Percentiles rank a stretch among this genome's conserved stretches.
These are phyloP conservation scores for Jatropha multifida DNA, from an alignment of 441 rosid genomes.

Conservation along the genomic window DNA sequence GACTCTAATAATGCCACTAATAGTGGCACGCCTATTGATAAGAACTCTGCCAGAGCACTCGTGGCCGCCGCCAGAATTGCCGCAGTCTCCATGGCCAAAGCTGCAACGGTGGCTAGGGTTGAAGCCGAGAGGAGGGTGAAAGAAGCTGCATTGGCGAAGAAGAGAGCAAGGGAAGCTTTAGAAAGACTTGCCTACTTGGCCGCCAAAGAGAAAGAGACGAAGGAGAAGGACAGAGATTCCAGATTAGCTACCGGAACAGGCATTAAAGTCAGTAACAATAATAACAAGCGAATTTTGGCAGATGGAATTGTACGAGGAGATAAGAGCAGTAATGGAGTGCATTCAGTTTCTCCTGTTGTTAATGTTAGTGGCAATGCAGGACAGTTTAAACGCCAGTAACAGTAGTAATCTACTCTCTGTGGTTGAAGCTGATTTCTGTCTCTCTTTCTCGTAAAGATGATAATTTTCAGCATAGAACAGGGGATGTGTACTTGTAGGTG, in stretches of 20 bases:
- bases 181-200: conserved; percentile 50
- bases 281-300: conserved; percentile 10
- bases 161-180: conserved; percentile 64
- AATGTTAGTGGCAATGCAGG: conserved; percentile 6
- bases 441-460: conserved; percentile 14
- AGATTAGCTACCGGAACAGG: neutral
- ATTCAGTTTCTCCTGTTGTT: neutral
- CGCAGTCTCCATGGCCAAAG: conserved; percentile 42
- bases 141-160: conserved; percentile 54
- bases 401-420: neutral
- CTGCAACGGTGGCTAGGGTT: conserved; percentile 41
- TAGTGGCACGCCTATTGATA: conserved; percentile 26
- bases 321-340: conserved; percentile 24
- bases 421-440: neutral
- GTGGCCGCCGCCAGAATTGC: conserved; percentile 64
- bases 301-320: conserved; percentile 13
- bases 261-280: neutral
- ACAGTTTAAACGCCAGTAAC: conserved; percentile 18
- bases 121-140: conserved; percentile 55
- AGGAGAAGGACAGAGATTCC: conserved; percentile 6
- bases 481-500: neutral
- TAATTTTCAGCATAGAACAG: neutral
- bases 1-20: neutral
- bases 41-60: conserved; percentile 48
- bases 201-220: conserved; percentile 30